Base-by-base conservation (phyloP, 2,329 filamentous ascomycete genomes). In the Colletotrichum orchidophilum region DNA sequence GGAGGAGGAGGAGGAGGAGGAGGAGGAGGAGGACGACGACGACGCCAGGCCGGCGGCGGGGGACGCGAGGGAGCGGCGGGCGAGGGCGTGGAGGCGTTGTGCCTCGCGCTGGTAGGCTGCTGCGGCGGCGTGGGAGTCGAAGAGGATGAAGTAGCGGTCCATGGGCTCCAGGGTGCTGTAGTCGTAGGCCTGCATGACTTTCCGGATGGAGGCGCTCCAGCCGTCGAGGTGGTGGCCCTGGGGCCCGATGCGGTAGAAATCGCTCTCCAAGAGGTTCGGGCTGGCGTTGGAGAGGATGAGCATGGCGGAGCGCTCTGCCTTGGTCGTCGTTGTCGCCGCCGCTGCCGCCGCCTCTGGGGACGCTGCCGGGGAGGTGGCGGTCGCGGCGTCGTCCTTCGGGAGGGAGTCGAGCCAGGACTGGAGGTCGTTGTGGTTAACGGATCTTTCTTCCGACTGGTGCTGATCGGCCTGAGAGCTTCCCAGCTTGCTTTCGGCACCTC, bases 61-160 rank as follows among this genome's bases (percentile, higher is more conserved):
- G 15, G 76, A 77, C 61, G 77, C 74, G 57, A 82, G 77, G 26
- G 74, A 73, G 60, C 81, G 77, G 15, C 83, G 75, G 49, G 79
- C 80, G 24, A 78, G 72, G 67, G 83, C 72, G 62, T 79, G 78
- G 66, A 77, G 76, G 6, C 86, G 82, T 9, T 80, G 76, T 0
- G 87, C 85, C 71, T 90, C 87, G 27, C 85, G 82, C 63, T 88
- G 86, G 79, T 93, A 95, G 50, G 87, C 84, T 8, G 83, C 78
- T 0, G 93, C 92, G 13, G 90, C 87, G n/a, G 84, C 81, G 21
- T 82, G 77, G 26, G 84, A 87, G 72, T 87, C 84, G 83, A 95
- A 96, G 65, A 93, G 84, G 66, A 96, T 82, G 80, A 88, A 91
- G 82, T 95, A 95, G 75, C 86, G 86, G 70, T 89, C 90, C 1